A percentile compares a stretch with the other conserved stretches of the same genome.
These are phyloP conservation scores for Isoetes engelmannii DNA, from an alignment of 83 land plant genomes.

Conservation along the genomic window DNA sequence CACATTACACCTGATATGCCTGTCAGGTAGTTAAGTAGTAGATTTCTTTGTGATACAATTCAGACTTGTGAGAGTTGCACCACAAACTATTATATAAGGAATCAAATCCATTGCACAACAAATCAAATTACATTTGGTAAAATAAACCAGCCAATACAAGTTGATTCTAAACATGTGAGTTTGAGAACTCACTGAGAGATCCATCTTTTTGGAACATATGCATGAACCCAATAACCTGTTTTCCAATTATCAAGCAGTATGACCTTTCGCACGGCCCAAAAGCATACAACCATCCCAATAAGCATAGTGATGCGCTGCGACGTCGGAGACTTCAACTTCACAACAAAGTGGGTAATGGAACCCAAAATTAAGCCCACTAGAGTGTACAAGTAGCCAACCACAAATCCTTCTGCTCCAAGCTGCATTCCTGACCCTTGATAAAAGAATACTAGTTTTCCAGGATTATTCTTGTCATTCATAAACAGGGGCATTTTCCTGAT, in stretches of 20 bases:
- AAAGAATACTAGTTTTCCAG: conserved; percentile 63
- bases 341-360: conserved; percentile 52
- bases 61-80: too few relatives aligned
- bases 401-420: conserved; percentile 96
- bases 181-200: not conserved
- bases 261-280: conserved; percentile 81
- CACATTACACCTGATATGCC: too few relatives aligned
- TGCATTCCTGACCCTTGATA: conserved; percentile 96
- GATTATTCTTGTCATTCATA: conserved; percentile 63
- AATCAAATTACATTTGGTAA: too few relatives aligned
- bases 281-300: conserved; percentile 47
- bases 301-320: conserved; percentile 58
- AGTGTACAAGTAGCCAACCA: conserved; percentile 75
- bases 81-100: too few relatives aligned
- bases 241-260: conserved; percentile 93
- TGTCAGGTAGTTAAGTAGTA: too few relatives aligned
- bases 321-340: conserved; percentile 37
- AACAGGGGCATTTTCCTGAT: conserved; percentile 94
- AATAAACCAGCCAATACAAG: too few relatives aligned
- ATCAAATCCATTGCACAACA: too few relatives aligned
- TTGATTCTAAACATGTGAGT: not conserved
- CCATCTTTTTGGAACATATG: conserved; percentile 73
- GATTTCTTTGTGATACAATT: too few relatives aligned
- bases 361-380: conserved; percentile 75
- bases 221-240: conserved; percentile 88